Evolutionary conservation across 2,329 filamentous ascomycete species (phyloP).

Genomic region (Exophiala sp.): DNA sequence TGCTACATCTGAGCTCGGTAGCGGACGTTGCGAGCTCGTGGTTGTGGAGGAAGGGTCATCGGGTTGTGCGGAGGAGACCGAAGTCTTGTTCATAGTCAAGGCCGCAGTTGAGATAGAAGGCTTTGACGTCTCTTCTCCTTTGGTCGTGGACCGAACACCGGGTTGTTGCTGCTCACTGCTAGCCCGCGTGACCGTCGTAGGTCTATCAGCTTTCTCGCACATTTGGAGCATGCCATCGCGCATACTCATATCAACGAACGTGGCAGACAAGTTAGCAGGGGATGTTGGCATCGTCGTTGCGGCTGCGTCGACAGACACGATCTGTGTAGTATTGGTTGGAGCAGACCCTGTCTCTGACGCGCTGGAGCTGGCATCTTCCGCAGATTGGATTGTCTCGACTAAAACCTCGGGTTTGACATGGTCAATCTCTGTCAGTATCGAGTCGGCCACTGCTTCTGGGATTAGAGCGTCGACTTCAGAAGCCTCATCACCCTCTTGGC

Average conservation of each 20-base stretch:
- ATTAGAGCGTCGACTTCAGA: conserved; percentile 15
- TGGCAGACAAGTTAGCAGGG: conserved; percentile 3
- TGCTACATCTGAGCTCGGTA: conserved; percentile 8
- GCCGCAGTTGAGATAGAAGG: not conserved
- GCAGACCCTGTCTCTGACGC: not conserved
- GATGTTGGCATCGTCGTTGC: conserved; percentile 5
- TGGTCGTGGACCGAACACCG: not conserved
- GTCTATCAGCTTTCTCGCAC: not conserved
- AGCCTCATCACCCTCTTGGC: conserved; percentile 24
- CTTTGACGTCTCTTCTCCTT: not conserved
- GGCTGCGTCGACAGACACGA: not conserved
- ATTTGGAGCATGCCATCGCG: not conserved
- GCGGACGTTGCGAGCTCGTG: not conserved
- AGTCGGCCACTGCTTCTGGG: conserved; percentile 23
- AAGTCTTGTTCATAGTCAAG: not conserved
- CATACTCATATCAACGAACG: not conserved
- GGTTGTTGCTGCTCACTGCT: not conserved
- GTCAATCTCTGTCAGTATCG: conserved; percentile 13
- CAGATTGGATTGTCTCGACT: conserved; percentile 30
- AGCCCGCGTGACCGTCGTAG: not conserved
- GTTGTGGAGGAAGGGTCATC: not conserved
- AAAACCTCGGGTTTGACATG: conserved; percentile 32
- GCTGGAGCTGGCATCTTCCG: not conserved
- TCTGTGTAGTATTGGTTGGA: not conserved
- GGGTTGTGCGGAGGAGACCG: not conserved